A percentile compares a stretch with the other conserved stretches of the same genome.
Evolutionary conservation across 306 rosid genomes (phyloP).

Genomic region (Vigna angularis): DNA sequence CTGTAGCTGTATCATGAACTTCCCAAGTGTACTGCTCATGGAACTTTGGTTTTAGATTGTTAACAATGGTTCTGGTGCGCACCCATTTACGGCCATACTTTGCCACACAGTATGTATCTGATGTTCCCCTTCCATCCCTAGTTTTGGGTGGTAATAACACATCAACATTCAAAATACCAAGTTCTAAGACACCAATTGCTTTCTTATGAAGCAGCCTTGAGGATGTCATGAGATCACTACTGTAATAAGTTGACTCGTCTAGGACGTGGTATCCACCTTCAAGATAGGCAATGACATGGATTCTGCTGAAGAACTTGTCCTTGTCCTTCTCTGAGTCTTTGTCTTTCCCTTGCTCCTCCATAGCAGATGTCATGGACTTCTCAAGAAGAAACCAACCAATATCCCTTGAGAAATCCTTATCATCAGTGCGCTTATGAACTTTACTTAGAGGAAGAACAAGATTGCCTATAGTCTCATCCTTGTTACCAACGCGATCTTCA

Average conservation of each 20-base stretch:
- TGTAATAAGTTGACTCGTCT: constrained; percentile 87
- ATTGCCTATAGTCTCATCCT: constrained; percentile 82
- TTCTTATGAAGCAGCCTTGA: constrained; percentile 78
- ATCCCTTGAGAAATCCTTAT: constrained; percentile 45
- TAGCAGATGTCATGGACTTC: constrained; percentile 72
- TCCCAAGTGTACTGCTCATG: constrained; percentile 99
- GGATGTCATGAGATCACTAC: constrained; percentile 89
- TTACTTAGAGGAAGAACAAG: constrained; percentile 55
- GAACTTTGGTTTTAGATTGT: constrained; percentile 71
- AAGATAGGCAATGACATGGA: constrained; percentile 67
- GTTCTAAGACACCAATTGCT: constrained; percentile 81
- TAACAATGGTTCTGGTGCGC: constrained; percentile 79
- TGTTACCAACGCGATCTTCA: constrained; percentile 77
- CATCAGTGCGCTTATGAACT: constrained; percentile 79
- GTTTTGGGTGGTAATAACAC: constrained; percentile 70
- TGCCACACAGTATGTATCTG: constrained; percentile 88
- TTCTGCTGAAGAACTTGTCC: constrained; percentile 72
- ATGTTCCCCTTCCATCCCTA: constrained; percentile 71
- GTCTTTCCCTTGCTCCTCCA: constrained; percentile 54
- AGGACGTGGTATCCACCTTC: constrained; percentile 98
- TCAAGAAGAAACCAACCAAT: constrained; percentile 67
- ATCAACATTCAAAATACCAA: constrained; percentile 74
- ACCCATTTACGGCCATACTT: constrained; percentile 96
- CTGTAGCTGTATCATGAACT: constrained; percentile 85
- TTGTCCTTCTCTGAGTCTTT: constrained; percentile 66